Evolutionary conservation across 176 grass and related monocot species (phyloP), one percentile per base, ranked within the genome.

Genomic region (Zea luxurians): DNA sequence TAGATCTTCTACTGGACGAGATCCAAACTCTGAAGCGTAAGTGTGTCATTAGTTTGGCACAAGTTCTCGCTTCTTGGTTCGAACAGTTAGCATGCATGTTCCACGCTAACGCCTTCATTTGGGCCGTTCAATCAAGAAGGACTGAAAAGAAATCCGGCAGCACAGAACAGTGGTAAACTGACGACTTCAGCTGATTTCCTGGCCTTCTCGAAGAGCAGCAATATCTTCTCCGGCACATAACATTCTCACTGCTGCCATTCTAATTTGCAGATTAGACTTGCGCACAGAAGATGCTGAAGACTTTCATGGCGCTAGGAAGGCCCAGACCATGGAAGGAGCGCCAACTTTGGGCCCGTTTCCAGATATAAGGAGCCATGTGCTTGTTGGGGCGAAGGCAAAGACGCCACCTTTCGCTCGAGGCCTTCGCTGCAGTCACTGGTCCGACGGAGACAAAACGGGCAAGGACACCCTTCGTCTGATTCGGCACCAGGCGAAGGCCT

Each of bases 21-120:
- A 93, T 96, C 46, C 86, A 90, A 85, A 93, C 80, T 50, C 62
- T 99, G 44, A 91, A 93, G 64, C 88, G 90, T 99, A 86, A 77
- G 84, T 64, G 10, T 18, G 10, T 18, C 46, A 66, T 21, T 83
- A 18, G 41, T 48, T 82, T 15, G 12, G 4, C 2, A 70, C 68
- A 70, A 35, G 20, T 48, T 70, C 68, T 48, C 0, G 3, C 47
- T 48, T 54, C 52, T 54, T 15, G 0, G 21, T 78, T 77, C 20
- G 5, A 66, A 53, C 65, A 42, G 45, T 68, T 52, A 48, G 67
- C 67, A 48, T 70, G 43, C 27, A 27, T 27, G 27, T 70, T 48
- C 44, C 18, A 48, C 2, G 5, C 44, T 70, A 48, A 69, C 42
- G 13, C 12, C 11, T 70, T 16, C 11, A 3, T 70, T 49, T 48